Conservation (phyloP, 2,329 filamentous ascomycete genomes). For the Pyricularia grisea region DNA sequence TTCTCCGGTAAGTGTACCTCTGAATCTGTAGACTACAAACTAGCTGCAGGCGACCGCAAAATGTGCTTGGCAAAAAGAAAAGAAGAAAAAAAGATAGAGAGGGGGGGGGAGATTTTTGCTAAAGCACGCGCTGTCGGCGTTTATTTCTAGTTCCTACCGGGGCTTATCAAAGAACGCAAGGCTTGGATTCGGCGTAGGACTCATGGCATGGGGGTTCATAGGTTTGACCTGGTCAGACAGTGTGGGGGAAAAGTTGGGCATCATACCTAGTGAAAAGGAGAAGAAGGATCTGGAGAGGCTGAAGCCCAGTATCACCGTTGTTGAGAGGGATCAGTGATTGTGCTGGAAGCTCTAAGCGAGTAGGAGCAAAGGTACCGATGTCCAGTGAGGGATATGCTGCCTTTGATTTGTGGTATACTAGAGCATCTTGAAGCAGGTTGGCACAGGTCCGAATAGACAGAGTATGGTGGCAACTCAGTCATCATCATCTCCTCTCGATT, state of each 20-base stretch:
- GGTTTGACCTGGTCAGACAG: constrained; percentile 67
- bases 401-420: background rate
- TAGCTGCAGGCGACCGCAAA: too few species aligned
- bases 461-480: background rate
- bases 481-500: background rate
- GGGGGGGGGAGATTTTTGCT: too few species aligned
- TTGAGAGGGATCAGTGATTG: constrained; percentile 35
- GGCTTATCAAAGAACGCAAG: constrained; percentile 63
- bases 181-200: constrained; percentile 59
- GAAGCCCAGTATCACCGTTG: constrained; percentile 51
- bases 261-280: constrained; percentile 65
- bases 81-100: too few species aligned
- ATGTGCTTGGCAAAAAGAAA: background rate
- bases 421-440: background rate
- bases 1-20: background rate
- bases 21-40: background rate
- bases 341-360: too few species aligned
- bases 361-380: too few species aligned
- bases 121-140: background rate
- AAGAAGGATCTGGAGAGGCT: constrained; percentile 53
- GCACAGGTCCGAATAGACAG: background rate
- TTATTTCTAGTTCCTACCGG: constrained; percentile 52
- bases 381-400: background rate
- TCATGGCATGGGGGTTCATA: constrained; percentile 66
- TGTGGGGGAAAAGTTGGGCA: constrained; percentile 63